Base-by-base conservation (phyloP, 2,329 filamentous ascomycete genomes). In the Botrytis tulipae region DNA sequence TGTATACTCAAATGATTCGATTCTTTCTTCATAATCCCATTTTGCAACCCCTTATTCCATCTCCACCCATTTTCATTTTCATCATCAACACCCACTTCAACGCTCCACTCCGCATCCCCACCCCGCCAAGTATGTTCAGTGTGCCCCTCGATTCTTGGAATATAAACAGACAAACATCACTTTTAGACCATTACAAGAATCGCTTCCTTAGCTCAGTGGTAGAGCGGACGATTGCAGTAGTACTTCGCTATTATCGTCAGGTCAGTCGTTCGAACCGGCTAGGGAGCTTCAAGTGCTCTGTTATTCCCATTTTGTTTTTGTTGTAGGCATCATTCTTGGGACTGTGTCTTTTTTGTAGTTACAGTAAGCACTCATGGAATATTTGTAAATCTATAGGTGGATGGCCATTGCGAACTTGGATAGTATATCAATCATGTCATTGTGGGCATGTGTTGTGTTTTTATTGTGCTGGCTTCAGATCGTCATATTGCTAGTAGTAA, bases 1-100 rank as follows among this genome's bases (percentile, higher is more conserved):
- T 32, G 18, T 57, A 51, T 57, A 16, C 0, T 0, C 0, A 0
- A 1, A 0, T 1, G 0, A 0, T 0, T 0, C 0, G 1, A 57
- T 57, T 42, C 1, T 37, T 0, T 1, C 6, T 0, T 3, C 0
- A 16, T 7, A 57, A 9, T 32, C 1, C 18, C 10, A 54, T 1
- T 1, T 3, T 0, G 0, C 4, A 5, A 3, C 1, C 2, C 1
- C 2, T 4, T 6, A 54, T 14, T 12, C 7, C 44, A 46, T 35
- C 62, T 46, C 42, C 62, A 46, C 63, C 22, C 44, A 25, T 29
- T 63, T 4, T 10, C 10, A 35, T 48, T 35, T 51, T 4, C 65
- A 68, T 54, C 25, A 37, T 29, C 46, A 67, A 67, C 44, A 67
- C 32, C 16, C n/a, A 18, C 29, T 14, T 42, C 29, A 10, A 62